phyloP scores from a whole-genome alignment of 495 filamentous ascomycete species.

The Podospora conica region DNA sequence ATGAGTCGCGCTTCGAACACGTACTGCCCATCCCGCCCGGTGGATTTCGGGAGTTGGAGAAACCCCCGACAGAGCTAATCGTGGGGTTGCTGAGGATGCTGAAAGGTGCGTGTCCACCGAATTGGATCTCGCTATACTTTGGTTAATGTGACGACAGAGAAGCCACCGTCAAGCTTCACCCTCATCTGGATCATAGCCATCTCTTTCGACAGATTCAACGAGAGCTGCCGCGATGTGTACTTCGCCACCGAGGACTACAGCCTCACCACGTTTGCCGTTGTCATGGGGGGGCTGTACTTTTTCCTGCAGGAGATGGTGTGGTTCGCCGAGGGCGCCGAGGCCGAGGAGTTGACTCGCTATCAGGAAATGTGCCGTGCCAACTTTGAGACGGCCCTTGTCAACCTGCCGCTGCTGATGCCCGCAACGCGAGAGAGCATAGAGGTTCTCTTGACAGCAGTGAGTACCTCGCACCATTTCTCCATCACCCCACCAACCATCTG shows the following conservation, averaged over 20 bases:
- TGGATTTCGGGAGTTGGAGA: slow-evolving; percentile 43
- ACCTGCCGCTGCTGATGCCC: slow-evolving; percentile 53
- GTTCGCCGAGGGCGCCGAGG: slow-evolving; percentile 24
- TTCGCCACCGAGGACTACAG: slow-evolving; percentile 54
- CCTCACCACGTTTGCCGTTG: slow-evolving; percentile 48
- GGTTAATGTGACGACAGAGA: slow-evolving; percentile 22
- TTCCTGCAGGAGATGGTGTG: slow-evolving; percentile 48
- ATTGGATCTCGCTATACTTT: background rate
- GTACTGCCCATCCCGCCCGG: slow-evolving; percentile 38
- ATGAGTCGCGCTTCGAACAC: slow-evolving; percentile 39
- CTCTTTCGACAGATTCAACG: slow-evolving; percentile 48
- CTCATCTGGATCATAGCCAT: slow-evolving; percentile 36
- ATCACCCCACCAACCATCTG: background rate
- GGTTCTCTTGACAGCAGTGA: slow-evolving; percentile 52
- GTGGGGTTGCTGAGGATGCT: slow-evolving; percentile 45
- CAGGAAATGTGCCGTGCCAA: slow-evolving; percentile 48
- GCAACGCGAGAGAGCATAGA: slow-evolving; percentile 53
- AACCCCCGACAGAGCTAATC: slow-evolving; percentile 51
- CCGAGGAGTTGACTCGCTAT: slow-evolving; percentile 32
- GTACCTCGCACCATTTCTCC: background rate
- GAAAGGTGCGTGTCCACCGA: slow-evolving; percentile 24
- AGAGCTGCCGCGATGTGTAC: slow-evolving; percentile 54
- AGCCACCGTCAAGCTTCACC: slow-evolving; percentile 34
- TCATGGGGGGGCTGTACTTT: slow-evolving; percentile 52
- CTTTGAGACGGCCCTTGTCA: slow-evolving; percentile 51